Evolutionary conservation across 208 protist species (phyloP).

Genomic region (Lotmaria passim): DNA sequence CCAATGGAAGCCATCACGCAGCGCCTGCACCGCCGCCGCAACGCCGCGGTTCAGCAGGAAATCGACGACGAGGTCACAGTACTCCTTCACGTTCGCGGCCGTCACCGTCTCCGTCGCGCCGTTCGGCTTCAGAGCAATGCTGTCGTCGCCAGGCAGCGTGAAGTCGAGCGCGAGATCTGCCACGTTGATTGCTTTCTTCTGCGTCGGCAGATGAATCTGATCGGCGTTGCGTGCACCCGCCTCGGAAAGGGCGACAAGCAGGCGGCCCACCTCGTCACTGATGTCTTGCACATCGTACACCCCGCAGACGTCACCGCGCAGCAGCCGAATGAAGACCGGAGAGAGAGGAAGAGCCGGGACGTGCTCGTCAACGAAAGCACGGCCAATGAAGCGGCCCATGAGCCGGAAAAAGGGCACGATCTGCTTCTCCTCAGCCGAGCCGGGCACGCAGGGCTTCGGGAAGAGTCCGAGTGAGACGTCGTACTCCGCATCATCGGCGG

Average conservation of each 20-base stretch:
- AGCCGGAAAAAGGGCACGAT: conserved; percentile 43
- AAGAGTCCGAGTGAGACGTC: conserved; percentile 61
- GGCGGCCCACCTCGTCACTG: conserved; percentile 46
- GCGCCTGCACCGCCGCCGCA: conserved; percentile 43
- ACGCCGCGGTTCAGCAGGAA: conserved; percentile 77
- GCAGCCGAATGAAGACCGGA: conserved; percentile 64
- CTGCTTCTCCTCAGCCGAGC: conserved; percentile 15
- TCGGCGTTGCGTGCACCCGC: conserved; percentile 21
- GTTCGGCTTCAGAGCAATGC: conserved; percentile 50
- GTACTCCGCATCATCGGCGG: conserved; percentile 57
- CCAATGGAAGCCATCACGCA: conserved; percentile 76
- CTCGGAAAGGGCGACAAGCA: conserved; percentile 53
- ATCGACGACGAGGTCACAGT: conserved; percentile 69
- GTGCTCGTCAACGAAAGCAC: conserved; percentile 80
- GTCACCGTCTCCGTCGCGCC: conserved; percentile 59
- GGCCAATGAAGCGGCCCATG: conserved; percentile 80
- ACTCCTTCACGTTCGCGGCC: conserved; percentile 60
- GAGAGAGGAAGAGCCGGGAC: conserved; percentile 80
- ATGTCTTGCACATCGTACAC: conserved; percentile 76
- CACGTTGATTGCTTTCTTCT: conserved; percentile 41
- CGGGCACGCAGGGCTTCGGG: conserved; percentile 47
- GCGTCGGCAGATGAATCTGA: conserved; percentile 39
- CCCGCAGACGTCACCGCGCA: conserved; percentile 73
- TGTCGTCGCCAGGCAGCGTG: conserved; percentile 72
- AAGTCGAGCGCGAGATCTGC: conserved; percentile 79